Evolutionary conservation across 441 rosid genomes (phyloP), one percentile per base, ranked within the genome.

Genomic region (Biscutella laevigata): DNA sequence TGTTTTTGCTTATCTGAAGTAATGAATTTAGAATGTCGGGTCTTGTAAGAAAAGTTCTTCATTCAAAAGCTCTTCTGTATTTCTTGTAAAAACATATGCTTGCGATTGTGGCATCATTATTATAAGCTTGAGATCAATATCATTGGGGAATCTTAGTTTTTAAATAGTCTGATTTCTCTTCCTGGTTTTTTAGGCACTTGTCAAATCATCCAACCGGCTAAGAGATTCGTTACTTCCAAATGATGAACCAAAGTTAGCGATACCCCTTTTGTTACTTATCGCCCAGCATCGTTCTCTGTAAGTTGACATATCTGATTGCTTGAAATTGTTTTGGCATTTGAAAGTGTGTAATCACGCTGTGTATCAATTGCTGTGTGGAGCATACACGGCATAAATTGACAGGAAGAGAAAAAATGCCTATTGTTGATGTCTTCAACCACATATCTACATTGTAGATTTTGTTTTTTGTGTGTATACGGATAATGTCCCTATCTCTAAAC

Each of bases 261-360:
- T 88, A 53, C 97, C 98, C 17, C 92, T 94, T 65, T 68, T 94
- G 68, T 65, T 94, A 56, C 95, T 94, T 71, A 72, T 94, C 43
- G 97, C 99, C 45, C 99, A 94, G 67, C 95, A 94, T 64, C 91
- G 97, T 64, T 88, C 99, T 48, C 71, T 90, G 99, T 91, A 84
- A 78, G 99, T 62, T 70, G 48, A 53, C 39, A 34, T 17, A 41
- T 33, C 25, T 53, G 28, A 33, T 8, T 27, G 10, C 61, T 6
- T 36, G 4, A 40, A 52, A 46, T 14, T 45, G 20, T 17, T 40
- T 53, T 46, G 38, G 30, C 45, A 53, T 56, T 38, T 56, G 11
- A 2, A 56, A 12, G 42, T 15, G 20, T 17, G 20, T 17, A 17
- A 17, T 17, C 20, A 17, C 20, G 20, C 20, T 1, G 14, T 21